Evolutionary conservation across 192 early-diverging fungal genomes (phyloP).

Genomic region (Gryganskiella cystojenkinii): DNA sequence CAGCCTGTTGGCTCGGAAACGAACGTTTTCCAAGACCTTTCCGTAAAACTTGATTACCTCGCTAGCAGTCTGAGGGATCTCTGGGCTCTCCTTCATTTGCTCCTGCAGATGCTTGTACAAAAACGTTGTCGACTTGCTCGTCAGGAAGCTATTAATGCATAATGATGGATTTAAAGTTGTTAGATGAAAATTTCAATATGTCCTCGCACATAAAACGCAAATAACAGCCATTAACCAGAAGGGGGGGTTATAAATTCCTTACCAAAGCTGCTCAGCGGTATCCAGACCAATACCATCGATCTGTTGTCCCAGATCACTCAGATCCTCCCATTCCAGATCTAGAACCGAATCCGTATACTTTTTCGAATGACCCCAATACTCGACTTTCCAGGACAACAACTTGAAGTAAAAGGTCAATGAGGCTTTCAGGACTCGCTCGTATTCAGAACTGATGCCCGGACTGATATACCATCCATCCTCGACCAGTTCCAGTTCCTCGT

Average conservation of each 20-base stretch:
- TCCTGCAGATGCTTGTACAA: constrained; percentile 61
- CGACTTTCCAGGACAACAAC: constrained; percentile 78
- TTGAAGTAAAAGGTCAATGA: constrained; percentile 83
- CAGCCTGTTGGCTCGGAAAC: constrained; percentile 71
- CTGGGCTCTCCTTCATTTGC: constrained; percentile 50
- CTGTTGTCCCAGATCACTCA: constrained; percentile 72
- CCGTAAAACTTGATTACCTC: constrained; percentile 69
- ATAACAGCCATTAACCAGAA: no score
- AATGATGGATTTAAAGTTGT: neutral
- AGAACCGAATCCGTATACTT: constrained; percentile 81
- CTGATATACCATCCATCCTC: constrained; percentile 77
- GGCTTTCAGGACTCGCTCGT: constrained; percentile 76
- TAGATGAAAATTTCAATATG: constrained; percentile 6
- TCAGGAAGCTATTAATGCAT: constrained; percentile 53
- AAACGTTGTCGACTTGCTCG: constrained; percentile 56
- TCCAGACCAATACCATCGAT: constrained; percentile 82
- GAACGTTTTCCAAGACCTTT: constrained; percentile 70
- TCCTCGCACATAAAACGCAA: constrained; percentile 16
- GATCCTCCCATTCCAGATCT: constrained; percentile 86
- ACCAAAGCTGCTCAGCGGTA: constrained; percentile 82
- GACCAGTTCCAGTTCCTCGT: constrained; percentile 68
- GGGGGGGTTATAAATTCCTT: constrained; percentile 21
- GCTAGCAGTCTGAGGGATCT: constrained; percentile 31
- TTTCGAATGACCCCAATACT: constrained; percentile 63
- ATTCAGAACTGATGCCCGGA: constrained; percentile 71